These are phyloP conservation scores for Ophiostoma montium DNA, from an alignment of 2,329 filamentous ascomycete species.

Conservation along the genomic window DNA sequence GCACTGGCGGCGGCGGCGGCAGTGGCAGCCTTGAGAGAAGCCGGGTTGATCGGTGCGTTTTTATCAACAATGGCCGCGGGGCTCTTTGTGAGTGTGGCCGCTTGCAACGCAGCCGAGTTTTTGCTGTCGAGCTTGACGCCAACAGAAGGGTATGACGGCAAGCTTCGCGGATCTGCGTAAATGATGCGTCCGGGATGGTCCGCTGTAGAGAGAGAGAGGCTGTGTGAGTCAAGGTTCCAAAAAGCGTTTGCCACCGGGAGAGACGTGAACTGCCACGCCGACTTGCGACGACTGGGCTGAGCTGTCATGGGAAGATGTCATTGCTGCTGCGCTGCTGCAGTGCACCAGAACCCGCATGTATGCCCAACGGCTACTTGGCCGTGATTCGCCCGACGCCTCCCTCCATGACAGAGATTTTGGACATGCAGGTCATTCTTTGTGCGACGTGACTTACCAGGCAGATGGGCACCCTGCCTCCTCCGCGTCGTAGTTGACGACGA, in stretches of 20 bases:
- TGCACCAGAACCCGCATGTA: too few species aligned
- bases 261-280: too few species aligned
- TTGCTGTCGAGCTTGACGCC: constrained; percentile 37
- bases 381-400: too few species aligned
- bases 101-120: constrained; percentile 4
- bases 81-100: constrained; percentile 3
- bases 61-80: constrained; percentile 4
- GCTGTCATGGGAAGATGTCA: neutral
- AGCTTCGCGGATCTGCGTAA: constrained; percentile 57
- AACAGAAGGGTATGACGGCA: constrained; percentile 59
- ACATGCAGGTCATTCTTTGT: neutral
- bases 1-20: constrained; percentile 10
- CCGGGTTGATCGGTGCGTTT: constrained; percentile 3
- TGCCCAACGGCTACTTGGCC: too few species aligned
- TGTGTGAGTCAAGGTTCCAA: neutral
- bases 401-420: neutral
- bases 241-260: too few species aligned
- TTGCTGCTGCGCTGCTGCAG: too few species aligned
- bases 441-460: constrained; percentile 1
- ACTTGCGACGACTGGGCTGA: too few species aligned
- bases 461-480: neutral
- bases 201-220: neutral
- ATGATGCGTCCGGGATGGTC: constrained; percentile 34
- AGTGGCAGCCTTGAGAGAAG: constrained; percentile 11
- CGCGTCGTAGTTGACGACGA: neutral